These are phyloP conservation scores for Boeremia exigua DNA, from an alignment of 2,329 filamentous ascomycete species.

Conservation along the genomic window DNA sequence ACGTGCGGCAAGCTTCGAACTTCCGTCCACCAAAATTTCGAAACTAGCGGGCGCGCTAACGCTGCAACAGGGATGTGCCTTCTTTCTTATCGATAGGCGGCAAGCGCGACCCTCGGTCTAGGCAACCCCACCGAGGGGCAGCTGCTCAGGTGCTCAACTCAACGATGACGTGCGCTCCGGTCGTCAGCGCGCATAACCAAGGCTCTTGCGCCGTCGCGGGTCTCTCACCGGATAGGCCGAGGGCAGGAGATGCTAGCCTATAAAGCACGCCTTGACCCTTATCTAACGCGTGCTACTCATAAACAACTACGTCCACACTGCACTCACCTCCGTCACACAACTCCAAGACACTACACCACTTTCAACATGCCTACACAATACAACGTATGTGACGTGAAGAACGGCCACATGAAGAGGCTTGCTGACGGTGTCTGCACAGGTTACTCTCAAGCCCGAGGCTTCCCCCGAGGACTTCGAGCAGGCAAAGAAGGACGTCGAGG, in stretches of 20 bases:
- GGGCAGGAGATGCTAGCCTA: conserved; percentile 20
- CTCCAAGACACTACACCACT: neutral
- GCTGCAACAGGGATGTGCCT: conserved; percentile 30
- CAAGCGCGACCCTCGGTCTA: neutral
- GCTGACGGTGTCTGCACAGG: conserved; percentile 55
- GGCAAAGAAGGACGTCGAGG: conserved; percentile 75
- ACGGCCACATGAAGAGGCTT: neutral
- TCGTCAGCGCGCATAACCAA: conserved; percentile 32
- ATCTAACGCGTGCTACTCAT: conserved; percentile 16
- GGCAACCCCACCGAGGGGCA: conserved; percentile 16
- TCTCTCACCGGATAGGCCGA: conserved; percentile 8
- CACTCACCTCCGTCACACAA: neutral
- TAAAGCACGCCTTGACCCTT: conserved; percentile 30
- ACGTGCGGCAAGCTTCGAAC: conserved; percentile 14
- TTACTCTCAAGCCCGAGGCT: conserved; percentile 78
- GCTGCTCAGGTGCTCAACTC: conserved; percentile 6
- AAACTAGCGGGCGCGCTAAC: conserved; percentile 38
- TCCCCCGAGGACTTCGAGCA: conserved; percentile 72
- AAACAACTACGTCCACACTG: conserved; percentile 5
- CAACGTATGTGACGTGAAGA: conserved; percentile 38
- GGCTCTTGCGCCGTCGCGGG: conserved; percentile 23
- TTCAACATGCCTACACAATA: conserved; percentile 43
- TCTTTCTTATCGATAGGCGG: conserved; percentile 41
- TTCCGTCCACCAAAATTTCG: conserved; percentile 39
- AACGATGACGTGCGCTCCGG: conserved; percentile 15